Evolutionary conservation across 345 rosid genomes (phyloP), one percentile per base, ranked within the genome.

Genomic region (Camelina hispida): DNA sequence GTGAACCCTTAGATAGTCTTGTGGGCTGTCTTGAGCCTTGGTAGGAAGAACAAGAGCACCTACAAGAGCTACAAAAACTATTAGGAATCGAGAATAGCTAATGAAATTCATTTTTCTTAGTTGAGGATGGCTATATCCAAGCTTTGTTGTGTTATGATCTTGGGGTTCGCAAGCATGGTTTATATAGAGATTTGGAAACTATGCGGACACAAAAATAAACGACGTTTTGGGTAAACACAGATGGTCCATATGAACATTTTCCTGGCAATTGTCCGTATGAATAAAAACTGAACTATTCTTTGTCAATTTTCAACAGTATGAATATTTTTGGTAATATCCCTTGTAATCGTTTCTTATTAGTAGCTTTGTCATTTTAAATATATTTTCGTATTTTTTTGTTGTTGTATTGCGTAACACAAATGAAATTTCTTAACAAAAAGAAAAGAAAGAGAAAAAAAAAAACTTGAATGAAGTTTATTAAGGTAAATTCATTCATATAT

Each of bases 1-100:
- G 34, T 76, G 79, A 34, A 9, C 40, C 40, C 40, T 42, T 43
- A 76, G 9, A 22, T 68, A 76, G 57, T 76, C 74, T 69, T 76
- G 58, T 61, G 22, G 57, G 6, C 16, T 54, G 69, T 76, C 69
- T 76, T 76, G 79, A 68, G 74, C 79, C 2, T 7, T 53, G 0
- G 69, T 20, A 15, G 74, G 64, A 76, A 43, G 58, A 53, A 69
- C 32, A 53, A 75, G 40, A 68, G 63, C 35, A 42, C 69, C 79
- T 32, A 52, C 50, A 61, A 76, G 58, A 4, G 57, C 64, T 42
- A 15, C 64, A 14, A 68, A 53, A 6, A 68, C 28, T 11, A 62
- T 16, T 13, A 69, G 6, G 61, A 75, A 11, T n/a, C 50, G 54
- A 68, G 11, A 60, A 52, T 11, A 43, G 50, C 11, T 9, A n/a